Evolutionary conservation across 306 rosid genomes (phyloP), one percentile per base, ranked within the genome.

Genomic region (Dalbergia cultrata): DNA sequence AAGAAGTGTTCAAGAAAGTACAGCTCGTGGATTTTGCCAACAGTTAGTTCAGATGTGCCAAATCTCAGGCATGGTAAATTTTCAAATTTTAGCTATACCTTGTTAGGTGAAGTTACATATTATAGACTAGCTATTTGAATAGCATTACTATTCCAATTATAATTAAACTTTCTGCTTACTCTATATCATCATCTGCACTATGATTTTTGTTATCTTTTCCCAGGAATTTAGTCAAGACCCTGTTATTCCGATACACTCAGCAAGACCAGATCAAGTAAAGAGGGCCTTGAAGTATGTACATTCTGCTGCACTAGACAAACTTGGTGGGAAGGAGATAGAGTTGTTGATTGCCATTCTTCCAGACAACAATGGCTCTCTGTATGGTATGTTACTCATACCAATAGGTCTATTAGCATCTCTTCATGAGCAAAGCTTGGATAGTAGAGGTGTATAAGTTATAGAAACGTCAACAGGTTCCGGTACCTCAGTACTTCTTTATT

Each of bases 21-120:
- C 82, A 16, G 91, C 82, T 74, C 80, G 82, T 45, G 87, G 84
- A 41, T 88, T 88, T 77, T 88, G 91, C 77, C 91, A 88, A 68
- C 85, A 88, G 67, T 79, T 88, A 67, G 89, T 83, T 79, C 91
- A 88, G 69, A 88, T 88, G 91, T 88, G 91, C 80, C 87, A 85
- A 85, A 83, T 85, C 74, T 83, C 91, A 53, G 91, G 91, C 86
- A 85, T 88, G 89, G 91, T 88, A 88, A 82, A 50, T 70, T 68
- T 77, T 74, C 72, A 70, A 31, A 56, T 31, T 64, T 56, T 62
- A 54, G 21, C 61, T 54, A 19, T 31, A 78, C 34, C 58, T 13
- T 18, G 21, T 45, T 61, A 22, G 49, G 9, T 26, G 31, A 26
- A 67, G 45, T 66, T 81, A 41, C n/a, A 67, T 13, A 67, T 54